phyloP scores from a whole-genome alignment of 345 rosid species.

The Gossypioides kirkii region DNA sequence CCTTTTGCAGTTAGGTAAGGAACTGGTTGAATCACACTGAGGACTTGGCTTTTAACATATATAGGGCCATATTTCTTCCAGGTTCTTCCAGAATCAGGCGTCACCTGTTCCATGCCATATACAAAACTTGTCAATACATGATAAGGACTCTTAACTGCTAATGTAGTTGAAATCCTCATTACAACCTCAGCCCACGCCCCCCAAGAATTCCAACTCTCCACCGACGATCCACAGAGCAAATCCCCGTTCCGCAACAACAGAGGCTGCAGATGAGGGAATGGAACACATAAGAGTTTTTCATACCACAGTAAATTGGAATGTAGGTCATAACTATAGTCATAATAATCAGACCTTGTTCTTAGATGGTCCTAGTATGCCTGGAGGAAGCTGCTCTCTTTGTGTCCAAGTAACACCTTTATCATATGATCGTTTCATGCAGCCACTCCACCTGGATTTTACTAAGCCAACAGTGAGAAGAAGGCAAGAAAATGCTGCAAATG shows the following conservation, averaged over 20 bases:
- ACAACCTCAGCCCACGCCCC: conserved; percentile 92
- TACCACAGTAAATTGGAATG: background rate
- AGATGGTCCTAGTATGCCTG: conserved; percentile 81
- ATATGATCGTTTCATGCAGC: conserved; percentile 84
- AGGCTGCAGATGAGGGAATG: conserved; percentile 45
- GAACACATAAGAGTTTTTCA: background rate
- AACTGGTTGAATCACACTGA: conserved; percentile 92
- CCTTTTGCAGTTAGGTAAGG: conserved; percentile 66
- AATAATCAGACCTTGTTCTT: conserved; percentile 66
- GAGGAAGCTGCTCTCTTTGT: conserved; percentile 82
- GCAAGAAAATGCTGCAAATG: background rate
- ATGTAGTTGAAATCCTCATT: conserved; percentile 10
- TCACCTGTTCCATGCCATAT: conserved; percentile 43
- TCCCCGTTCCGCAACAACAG: conserved; percentile 57
- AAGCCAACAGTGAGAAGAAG: background rate
- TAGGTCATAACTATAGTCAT: background rate
- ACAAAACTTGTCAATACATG: conserved; percentile 11
- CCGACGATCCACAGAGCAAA: conserved; percentile 84
- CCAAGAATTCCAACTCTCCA: conserved; percentile 98
- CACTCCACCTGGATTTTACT: conserved; percentile 67
- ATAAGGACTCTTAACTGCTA: conserved; percentile 1
- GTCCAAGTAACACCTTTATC: conserved; percentile 72
- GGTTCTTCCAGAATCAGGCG: conserved; percentile 62
- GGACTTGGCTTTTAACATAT: conserved; percentile 50
- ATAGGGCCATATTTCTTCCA: conserved; percentile 87